Base-by-base conservation (phyloP, 257 asterid species). In the Nicotiana noctiflora region DNA sequence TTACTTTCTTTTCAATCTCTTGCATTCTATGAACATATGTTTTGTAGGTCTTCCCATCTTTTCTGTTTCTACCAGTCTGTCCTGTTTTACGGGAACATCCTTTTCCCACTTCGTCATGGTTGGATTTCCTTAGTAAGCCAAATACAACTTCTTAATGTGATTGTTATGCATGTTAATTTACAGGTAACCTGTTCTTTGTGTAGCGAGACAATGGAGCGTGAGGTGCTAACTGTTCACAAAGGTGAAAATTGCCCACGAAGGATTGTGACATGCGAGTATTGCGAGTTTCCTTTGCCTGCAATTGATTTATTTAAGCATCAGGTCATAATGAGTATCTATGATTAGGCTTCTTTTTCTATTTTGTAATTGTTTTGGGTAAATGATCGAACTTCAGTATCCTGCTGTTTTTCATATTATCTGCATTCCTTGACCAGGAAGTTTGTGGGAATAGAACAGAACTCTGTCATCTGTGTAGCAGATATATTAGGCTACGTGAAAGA, bases 211-310 rank as follows among this genome's bases (percentile, higher is more conserved):
- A 90, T 96, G 98, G 93, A 91, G 40, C 98, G 97, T 86, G 90
- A 90, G 68, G 86, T 88, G 72, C 80, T 96, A 85, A 92, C 87
- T 76, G 86, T 92, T 82, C 99, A 96, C 88, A 90, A 86, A 88
- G 97, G 98, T 84, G 98, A 94, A 87, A 92, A 88, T 80, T 96
- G 99, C 83, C 95, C 93, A 3, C 88, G 88, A 81, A 93, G 99
- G 90, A 94, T 94, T 31, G 98, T 89, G 81, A 90, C 96, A 17
- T 96, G 99, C 82, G 94, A 96, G 66, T 96, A 81, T 83, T 95
- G 97, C 85, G 99, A 93, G 89, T 92, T 93, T 83, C 99, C 99
- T 29, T 91, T 94, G 82, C 98, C 99, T 62, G 97, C 98, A 46
- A 79, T 90, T 85, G 99, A 96, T 90, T 88, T 96, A 72, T 66